These are phyloP conservation scores for Lactifluus pinguis DNA, from an alignment of 768 basidiomycete genomes.

Conservation along the genomic window DNA sequence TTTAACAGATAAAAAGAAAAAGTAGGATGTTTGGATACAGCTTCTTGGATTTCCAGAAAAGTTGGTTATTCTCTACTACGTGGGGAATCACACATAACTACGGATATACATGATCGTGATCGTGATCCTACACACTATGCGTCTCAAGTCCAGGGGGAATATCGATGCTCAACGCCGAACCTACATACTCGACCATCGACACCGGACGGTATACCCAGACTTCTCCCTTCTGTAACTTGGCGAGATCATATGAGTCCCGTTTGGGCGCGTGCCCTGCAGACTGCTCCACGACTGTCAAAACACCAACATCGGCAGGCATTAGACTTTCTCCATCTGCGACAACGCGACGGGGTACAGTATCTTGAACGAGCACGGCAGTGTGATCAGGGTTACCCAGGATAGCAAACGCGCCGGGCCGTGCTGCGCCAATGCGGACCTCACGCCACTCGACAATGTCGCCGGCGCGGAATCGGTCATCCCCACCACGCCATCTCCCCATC, in stretches of 20 bases:
- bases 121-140: not conserved
- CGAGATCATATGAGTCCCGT: conserved; percentile 35
- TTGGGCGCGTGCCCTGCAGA: conserved; percentile 35
- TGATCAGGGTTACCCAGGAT: conserved; percentile 46
- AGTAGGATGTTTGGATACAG: not conserved
- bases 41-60: not conserved
- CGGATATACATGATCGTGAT: not conserved
- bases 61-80: no score
- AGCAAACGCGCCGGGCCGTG: conserved; percentile 17
- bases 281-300: conserved; percentile 48
- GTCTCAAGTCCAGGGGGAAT: conserved; percentile 9
- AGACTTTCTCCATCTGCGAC: conserved; percentile 30
- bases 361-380: conserved; percentile 41
- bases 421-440: conserved; percentile 23
- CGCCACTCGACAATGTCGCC: conserved; percentile 52
- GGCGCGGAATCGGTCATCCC: conserved; percentile 40
- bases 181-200: conserved; percentile 30
- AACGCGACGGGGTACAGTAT: conserved; percentile 26
- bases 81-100: not conserved
- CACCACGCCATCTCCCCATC: conserved; percentile 40
- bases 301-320: conserved; percentile 32
- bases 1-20: conserved; percentile 36
- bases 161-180: conserved; percentile 19
- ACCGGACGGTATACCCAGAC: conserved; percentile 51
- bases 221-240: conserved; percentile 39